These are phyloP conservation scores for Leucaena leucocephala DNA, from an alignment of 306 rosid species.

Conservation along the genomic window DNA sequence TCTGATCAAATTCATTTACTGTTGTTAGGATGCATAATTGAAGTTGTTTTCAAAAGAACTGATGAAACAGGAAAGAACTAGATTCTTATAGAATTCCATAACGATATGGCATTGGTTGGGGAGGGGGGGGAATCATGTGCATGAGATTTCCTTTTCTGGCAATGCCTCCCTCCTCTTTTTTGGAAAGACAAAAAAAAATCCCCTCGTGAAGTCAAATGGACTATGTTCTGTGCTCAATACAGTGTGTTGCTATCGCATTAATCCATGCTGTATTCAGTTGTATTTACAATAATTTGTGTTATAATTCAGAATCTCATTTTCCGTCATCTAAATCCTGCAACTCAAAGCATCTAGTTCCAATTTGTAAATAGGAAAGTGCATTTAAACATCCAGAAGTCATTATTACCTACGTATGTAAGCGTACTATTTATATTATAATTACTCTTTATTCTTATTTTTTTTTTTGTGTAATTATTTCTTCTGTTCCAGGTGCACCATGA, in stretches of 20 bases:
- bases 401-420: not conserved
- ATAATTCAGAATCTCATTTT: slow-evolving; percentile 31
- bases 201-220: not conserved
- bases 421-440: not conserved
- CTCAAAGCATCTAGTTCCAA: slow-evolving; percentile 9
- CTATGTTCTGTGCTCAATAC: not conserved
- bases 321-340: not conserved
- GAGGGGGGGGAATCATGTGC: not conserved
- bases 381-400: not conserved
- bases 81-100: not conserved
- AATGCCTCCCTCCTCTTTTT: not conserved
- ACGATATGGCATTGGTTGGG: not conserved
- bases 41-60: not conserved
- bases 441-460: slow-evolving; percentile 35
- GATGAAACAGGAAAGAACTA: not conserved
- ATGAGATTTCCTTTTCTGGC: not conserved
- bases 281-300: not conserved
- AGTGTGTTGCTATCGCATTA: not conserved
- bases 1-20: not conserved
- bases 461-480: slow-evolving; percentile 32
- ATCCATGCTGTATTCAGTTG: not conserved
- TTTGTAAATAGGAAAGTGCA: not conserved
- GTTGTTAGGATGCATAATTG: not conserved
- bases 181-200: not conserved
- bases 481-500: slow-evolving; percentile 79